phyloP scores from a whole-genome alignment of 257 asterid species.

The Solanum neorickii region DNA sequence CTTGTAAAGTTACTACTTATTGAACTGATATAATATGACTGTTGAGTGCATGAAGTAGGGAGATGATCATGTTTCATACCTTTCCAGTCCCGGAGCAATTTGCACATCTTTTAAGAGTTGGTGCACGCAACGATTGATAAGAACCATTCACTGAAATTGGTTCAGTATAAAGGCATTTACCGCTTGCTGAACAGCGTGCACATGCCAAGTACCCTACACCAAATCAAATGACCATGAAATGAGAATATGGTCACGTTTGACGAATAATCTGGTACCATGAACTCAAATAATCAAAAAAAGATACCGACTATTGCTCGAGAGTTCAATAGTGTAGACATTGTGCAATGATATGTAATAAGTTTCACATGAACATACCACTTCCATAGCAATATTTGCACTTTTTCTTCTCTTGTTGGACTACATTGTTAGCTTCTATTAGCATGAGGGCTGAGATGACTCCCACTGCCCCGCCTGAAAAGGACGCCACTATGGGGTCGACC shows the following conservation, averaged over 20 bases:
- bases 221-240: background rate
- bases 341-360: background rate
- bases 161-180: conserved; percentile 58
- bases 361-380: conserved; percentile 38
- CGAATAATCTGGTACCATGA: background rate
- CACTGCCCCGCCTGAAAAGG: conserved; percentile 96
- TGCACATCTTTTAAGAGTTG: conserved; percentile 58
- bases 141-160: conserved; percentile 36
- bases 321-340: background rate
- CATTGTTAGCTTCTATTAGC: conserved; percentile 81
- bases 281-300: background rate
- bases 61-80: conserved; percentile 25
- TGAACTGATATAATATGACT: background rate
- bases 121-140: conserved; percentile 35
- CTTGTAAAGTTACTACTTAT: background rate
- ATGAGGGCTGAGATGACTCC: conserved; percentile 85
- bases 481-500: conserved; percentile 95
- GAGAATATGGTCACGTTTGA: background rate
- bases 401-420: conserved; percentile 78
- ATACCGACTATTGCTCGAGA: fast-evolving
- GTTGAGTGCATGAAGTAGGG: background rate
- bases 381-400: conserved; percentile 92
- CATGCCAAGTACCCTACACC: conserved; percentile 79
- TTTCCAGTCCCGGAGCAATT: conserved; percentile 96
- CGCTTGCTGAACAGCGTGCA: conserved; percentile 78